phyloP scores from a whole-genome alignment of 306 rosid genomes.

The Vigna trinervia region DNA sequence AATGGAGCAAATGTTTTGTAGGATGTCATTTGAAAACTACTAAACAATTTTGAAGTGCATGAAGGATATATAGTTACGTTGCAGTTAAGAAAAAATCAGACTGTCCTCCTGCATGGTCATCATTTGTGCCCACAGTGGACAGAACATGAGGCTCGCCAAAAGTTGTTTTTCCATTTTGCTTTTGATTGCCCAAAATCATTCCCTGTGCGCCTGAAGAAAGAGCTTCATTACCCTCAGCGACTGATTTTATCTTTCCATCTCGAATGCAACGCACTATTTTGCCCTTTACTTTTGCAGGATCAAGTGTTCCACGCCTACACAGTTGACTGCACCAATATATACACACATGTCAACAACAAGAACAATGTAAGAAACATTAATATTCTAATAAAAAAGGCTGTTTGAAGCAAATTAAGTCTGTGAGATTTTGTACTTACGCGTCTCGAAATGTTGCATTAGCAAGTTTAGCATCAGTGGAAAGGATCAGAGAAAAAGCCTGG shows the following conservation, averaged over 20 bases:
- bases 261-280: conserved; percentile 47
- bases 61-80: conserved; percentile 34
- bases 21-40: neutral
- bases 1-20: neutral
- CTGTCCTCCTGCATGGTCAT: too few relatives aligned
- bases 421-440: conserved; percentile 53
- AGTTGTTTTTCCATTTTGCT: conserved; percentile 35
- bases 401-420: neutral
- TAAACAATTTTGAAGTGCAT: neutral
- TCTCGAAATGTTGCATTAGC: conserved; percentile 26
- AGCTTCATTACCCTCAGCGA: conserved; percentile 46
- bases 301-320: conserved; percentile 40
- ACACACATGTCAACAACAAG: neutral
- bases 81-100: neutral
- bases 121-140: conserved; percentile 25
- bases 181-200: conserved; percentile 53
- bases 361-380: neutral
- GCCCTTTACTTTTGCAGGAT: conserved; percentile 26
- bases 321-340: conserved; percentile 36
- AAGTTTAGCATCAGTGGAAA: conserved; percentile 48
- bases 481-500: conserved; percentile 54
- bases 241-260: conserved; percentile 49
- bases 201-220: conserved; percentile 56
- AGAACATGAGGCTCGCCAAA: conserved; percentile 57
- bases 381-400: neutral